phyloP scores from a whole-genome alignment of 805 yeast genomes.

The Debaryomyces tyrocola region DNA sequence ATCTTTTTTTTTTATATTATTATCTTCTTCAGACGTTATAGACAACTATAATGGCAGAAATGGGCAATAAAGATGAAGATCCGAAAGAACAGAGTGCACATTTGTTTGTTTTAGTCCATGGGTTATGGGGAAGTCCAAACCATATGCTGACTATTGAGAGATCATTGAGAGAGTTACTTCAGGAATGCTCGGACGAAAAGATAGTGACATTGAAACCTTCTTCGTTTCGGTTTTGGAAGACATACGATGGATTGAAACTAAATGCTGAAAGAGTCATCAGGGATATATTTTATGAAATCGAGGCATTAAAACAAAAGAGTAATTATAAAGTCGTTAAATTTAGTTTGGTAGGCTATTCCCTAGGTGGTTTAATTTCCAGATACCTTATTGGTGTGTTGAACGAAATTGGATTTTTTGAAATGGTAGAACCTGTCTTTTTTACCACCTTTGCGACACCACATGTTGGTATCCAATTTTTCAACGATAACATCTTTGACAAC shows the following conservation, averaged over 20 bases:
- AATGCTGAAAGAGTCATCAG: conserved; percentile 35
- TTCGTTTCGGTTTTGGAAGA: conserved; percentile 43
- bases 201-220: conserved; percentile 39
- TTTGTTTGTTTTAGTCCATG: conserved; percentile 41
- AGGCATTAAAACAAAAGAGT: conserved; percentile 30
- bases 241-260: conserved; percentile 41
- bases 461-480: conserved; percentile 41
- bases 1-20: too few relatives aligned
- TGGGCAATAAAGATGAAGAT: not conserved
- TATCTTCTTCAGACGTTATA: too few relatives aligned
- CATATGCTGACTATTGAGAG: conserved; percentile 40
- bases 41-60: too few relatives aligned
- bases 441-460: conserved; percentile 47
- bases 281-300: conserved; percentile 42
- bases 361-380: conserved; percentile 84
- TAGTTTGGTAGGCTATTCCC: conserved; percentile 81
- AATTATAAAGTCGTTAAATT: conserved; percentile 53
- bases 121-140: conserved; percentile 45
- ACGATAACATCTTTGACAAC: conserved; percentile 29
- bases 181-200: conserved; percentile 21
- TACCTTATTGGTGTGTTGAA: conserved; percentile 66
- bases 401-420: conserved; percentile 34
- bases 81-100: conserved; percentile 19
- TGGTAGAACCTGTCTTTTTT: conserved; percentile 37
- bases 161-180: conserved; percentile 25